phyloP scores from a whole-genome alignment of 257 asterid species.

The Nicotiana paniculata region DNA sequence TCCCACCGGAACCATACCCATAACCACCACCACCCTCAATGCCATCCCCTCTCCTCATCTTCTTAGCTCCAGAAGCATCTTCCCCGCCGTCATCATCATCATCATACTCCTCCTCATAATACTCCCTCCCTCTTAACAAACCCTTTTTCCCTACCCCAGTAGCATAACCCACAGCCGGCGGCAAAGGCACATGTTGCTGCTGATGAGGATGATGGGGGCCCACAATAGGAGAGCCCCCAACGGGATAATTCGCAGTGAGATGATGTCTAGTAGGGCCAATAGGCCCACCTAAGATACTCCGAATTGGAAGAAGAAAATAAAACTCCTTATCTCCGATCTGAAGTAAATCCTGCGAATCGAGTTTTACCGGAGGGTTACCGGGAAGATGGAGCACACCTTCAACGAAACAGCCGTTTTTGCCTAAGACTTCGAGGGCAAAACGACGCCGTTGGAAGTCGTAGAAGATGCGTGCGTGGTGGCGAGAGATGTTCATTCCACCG shows the following conservation, averaged over 20 bases:
- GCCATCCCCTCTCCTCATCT: constrained; percentile 46
- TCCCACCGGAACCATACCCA: constrained; percentile 63
- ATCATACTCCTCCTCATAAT: constrained; percentile 56
- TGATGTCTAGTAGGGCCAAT: constrained; percentile 62
- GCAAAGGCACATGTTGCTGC: constrained; percentile 43
- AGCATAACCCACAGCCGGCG: constrained; percentile 28
- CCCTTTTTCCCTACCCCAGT: constrained; percentile 58
- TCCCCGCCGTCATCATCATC: constrained; percentile 61
- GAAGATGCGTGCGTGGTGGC: constrained; percentile 97
- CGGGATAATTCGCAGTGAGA: constrained; percentile 29
- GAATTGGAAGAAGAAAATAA: constrained; percentile 68
- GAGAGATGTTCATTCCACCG: constrained; percentile 99
- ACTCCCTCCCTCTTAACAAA: constrained; percentile 46
- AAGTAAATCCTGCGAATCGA: constrained; percentile 89
- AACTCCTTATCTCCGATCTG: constrained; percentile 96
- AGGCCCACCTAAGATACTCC: constrained; percentile 88
- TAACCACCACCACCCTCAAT: constrained; percentile 50
- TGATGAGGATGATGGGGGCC: constrained; percentile 28
- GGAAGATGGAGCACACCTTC: constrained; percentile 95
- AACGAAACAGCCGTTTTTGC: constrained; percentile 90
- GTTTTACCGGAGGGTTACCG: constrained; percentile 75
- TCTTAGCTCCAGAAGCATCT: constrained; percentile 45
- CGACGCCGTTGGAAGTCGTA: constrained; percentile 98
- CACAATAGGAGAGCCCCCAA: constrained; percentile 16
- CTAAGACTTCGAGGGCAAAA: constrained; percentile 91